A percentile compares a stretch with the other conserved stretches of the same genome.
phyloP scores from a whole-genome alignment of 371 early-diverging fungal species.

The Syncephalastrum sp. region DNA sequence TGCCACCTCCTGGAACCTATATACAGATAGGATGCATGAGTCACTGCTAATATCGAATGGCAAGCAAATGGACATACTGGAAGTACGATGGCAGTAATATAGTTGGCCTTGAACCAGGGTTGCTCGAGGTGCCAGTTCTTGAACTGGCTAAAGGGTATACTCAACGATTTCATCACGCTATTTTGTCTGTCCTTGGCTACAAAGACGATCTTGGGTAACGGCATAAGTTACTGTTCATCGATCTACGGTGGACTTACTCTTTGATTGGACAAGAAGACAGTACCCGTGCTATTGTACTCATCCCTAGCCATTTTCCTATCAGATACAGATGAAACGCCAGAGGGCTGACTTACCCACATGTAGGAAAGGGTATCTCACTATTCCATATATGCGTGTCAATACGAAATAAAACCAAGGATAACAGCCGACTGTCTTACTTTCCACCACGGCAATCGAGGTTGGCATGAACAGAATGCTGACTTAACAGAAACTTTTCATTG shows the following conservation, averaged over 20 bases:
- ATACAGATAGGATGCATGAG: not conserved
- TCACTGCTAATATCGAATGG: not conserved
- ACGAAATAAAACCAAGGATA: not conserved
- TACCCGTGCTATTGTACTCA: conserved; percentile 24
- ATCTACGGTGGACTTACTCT: conserved; percentile 25
- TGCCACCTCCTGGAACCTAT: conserved; percentile 51
- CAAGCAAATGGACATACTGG: conserved; percentile 29
- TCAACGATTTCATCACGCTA: conserved; percentile 34
- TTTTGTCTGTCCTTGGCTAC: conserved; percentile 22
- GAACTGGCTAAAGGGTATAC: conserved; percentile 43
- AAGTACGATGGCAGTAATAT: conserved; percentile 35
- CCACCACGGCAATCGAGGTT: conserved; percentile 34
- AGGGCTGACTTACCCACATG: too few species aligned
- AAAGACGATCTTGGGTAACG: conserved; percentile 29
- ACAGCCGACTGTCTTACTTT: conserved; percentile 16
- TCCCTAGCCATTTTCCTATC: not conserved
- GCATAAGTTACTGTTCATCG: not conserved
- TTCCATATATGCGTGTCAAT: not conserved
- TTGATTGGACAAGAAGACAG: conserved; percentile 46
- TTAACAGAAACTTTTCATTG: conserved; percentile 46
- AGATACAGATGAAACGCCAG: not conserved
- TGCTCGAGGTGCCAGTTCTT: conserved; percentile 48
- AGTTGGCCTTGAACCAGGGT: conserved; percentile 63
- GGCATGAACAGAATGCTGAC: conserved; percentile 31
- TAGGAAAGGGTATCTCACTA: too few species aligned